Evolutionary conservation across 2,329 filamentous ascomycete species (phyloP), one percentile per base, ranked within the genome.

Genomic region (Fusarium sp.): DNA sequence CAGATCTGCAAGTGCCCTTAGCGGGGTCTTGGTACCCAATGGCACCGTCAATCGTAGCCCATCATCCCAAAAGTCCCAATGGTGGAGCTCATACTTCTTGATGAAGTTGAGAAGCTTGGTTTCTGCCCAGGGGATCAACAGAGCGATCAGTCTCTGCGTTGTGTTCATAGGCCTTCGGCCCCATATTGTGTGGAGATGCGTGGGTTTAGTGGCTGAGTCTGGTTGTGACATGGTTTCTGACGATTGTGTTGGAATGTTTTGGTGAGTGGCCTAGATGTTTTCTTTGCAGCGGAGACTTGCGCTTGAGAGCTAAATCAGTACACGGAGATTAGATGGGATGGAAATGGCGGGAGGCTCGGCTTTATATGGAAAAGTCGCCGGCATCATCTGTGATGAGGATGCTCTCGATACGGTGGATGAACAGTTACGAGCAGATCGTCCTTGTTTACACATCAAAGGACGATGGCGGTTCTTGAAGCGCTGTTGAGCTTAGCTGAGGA

Each of bases 121-220:
- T 20, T 47, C 18, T 26, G 24, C 44, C 0, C 12, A 10, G 18
- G 24, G 44, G 18, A 17, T 7, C 0, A 47, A 10, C 12, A 47
- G 8, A 5, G 44, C 24, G 4, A 47, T 0, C 5, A 28, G 18
- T 4, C 12, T 47, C 2, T 47, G 6, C 8, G 20, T 10, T 28
- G 1, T 20, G 24, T 18, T 28, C 24, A 26, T 26, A 5, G 24
- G 44, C 24, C 24, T 47, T 28, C 44, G 44, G 12, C 8, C 18
- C 24, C 24, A 47, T 28, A 20, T 28, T 20, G 44, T 47, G 8
- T 47, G 24, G 12, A 47, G 20, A 28, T 47, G 4, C 44, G 9
- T 28, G 1, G 4, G 2, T 3, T 7, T 14, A 6, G 18, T 3
- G 8, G 18, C 1, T 5, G 18, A 42, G n/a, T 2, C 8, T 20